phyloP scores from a whole-genome alignment of 2,329 filamentous ascomycete species.

The Pyrenophora tritici-repentis region DNA sequence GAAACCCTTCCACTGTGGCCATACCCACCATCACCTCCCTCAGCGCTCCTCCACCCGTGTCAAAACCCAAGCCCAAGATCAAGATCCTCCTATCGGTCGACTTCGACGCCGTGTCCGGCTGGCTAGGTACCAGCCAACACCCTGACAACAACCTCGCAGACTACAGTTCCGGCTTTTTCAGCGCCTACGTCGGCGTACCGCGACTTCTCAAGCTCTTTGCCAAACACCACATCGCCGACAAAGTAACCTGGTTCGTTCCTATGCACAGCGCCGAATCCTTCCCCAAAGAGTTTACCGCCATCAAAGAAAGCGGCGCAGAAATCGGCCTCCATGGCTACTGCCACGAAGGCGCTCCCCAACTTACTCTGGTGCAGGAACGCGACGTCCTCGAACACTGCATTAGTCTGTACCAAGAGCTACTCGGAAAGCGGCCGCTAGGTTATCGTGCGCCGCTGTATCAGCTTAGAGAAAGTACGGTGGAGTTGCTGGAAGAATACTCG shows the following conservation, averaged over 20 bases:
- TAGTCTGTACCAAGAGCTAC: constrained; percentile 49
- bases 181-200: constrained; percentile 61
- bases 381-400: constrained; percentile 58
- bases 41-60: background rate
- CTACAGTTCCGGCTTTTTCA: constrained; percentile 61
- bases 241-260: constrained; percentile 65
- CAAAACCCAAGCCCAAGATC: constrained; percentile 38
- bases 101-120: constrained; percentile 65
- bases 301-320: constrained; percentile 59
- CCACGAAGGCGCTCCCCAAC: constrained; percentile 54
- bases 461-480: constrained; percentile 55
- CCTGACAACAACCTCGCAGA: constrained; percentile 61
- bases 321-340: constrained; percentile 58
- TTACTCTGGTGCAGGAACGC: constrained; percentile 56
- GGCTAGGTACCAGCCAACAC: constrained; percentile 61
- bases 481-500: constrained; percentile 54
- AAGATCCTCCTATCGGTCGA: constrained; percentile 54
- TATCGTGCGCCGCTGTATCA: constrained; percentile 60
- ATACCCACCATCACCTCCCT: background rate
- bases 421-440: constrained; percentile 54
- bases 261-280: constrained; percentile 65
- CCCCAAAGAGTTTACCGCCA: constrained; percentile 55
- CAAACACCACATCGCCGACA: constrained; percentile 57
- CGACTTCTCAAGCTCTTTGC: constrained; percentile 60
- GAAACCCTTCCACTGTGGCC: background rate